A percentile compares a stretch with the other conserved stretches of the same genome.
These are phyloP conservation scores for Penicillium fuscoglaucum DNA, from an alignment of 2,329 filamentous ascomycete species.

Conservation along the genomic window DNA sequence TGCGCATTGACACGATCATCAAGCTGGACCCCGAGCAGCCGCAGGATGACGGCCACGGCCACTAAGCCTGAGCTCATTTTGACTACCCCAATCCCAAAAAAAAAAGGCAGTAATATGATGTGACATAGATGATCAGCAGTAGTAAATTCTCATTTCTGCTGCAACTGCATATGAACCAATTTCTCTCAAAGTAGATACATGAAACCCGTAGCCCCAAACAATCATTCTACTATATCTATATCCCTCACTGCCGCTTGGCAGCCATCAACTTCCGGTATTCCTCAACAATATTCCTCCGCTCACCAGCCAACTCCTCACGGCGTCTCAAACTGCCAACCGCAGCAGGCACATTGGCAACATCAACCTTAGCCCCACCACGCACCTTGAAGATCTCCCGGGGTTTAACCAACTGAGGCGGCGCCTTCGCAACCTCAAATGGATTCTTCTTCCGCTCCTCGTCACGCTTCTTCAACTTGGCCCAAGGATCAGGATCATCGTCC, in stretches of 20 bases:
- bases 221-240: not conserved
- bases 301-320: constrained; percentile 70
- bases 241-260: constrained; percentile 43
- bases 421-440: constrained; percentile 61
- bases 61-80: constrained; percentile 52
- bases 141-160: constrained; percentile 17
- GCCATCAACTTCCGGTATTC: constrained; percentile 71
- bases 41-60: constrained; percentile 80
- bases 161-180: constrained; percentile 23
- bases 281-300: constrained; percentile 70
- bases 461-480: constrained; percentile 70
- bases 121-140: constrained; percentile 29
- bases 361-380: constrained; percentile 62
- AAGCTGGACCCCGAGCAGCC: constrained; percentile 90
- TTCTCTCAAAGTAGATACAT: constrained; percentile 8
- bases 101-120: constrained; percentile 38
- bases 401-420: constrained; percentile 71
- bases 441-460: constrained; percentile 40
- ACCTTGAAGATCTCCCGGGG: constrained; percentile 65
- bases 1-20: constrained; percentile 98
- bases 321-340: constrained; percentile 68
- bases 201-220: not conserved
- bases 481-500: constrained; percentile 71
- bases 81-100: constrained; percentile 20
- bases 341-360: constrained; percentile 69